Conservation (phyloP, 2,329 filamentous ascomycete genomes). For the Sporothrix luriei region DNA sequence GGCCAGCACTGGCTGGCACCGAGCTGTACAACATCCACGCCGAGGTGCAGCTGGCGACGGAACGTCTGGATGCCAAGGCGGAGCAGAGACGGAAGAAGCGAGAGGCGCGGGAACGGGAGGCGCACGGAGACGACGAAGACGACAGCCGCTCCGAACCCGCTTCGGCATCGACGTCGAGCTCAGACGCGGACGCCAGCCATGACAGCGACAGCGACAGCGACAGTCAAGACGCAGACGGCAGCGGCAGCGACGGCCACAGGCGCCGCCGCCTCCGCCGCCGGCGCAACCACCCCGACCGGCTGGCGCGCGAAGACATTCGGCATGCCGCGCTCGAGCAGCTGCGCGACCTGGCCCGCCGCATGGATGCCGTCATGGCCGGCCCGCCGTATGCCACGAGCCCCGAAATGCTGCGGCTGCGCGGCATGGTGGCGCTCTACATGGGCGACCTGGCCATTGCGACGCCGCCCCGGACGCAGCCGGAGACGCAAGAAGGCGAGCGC, state of each 20-base stretch:
- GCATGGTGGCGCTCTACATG: constrained; percentile 73
- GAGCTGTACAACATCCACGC: constrained; percentile 76
- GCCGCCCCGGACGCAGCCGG: constrained; percentile 39
- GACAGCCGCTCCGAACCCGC: background rate
- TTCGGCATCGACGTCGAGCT: background rate
- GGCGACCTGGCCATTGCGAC: constrained; percentile 64
- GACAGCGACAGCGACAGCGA: constrained; percentile 32
- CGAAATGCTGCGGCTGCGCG: constrained; percentile 70
- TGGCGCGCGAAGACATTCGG: constrained; percentile 48
- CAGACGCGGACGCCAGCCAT: background rate
- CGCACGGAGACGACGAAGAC: constrained; percentile 30
- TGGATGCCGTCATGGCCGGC: constrained; percentile 71
- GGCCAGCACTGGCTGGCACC: constrained; percentile 75
- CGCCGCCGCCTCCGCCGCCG: background rate
- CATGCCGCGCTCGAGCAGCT: constrained; percentile 60
- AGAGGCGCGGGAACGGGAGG: background rate
- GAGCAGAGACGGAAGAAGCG: background rate
- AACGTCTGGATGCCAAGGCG: constrained; percentile 41
- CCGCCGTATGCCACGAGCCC: constrained; percentile 70
- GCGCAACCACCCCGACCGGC: constrained; percentile 34
- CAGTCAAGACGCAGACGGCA: constrained; percentile 34
- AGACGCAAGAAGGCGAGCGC: constrained; percentile 43
- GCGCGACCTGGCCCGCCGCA: constrained; percentile 63
- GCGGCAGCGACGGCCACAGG: constrained; percentile 6
- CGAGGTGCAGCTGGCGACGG: constrained; percentile 55